Evolutionary conservation across 805 yeast genomes (phyloP).

Genomic region (Monosporozyma aerobia): DNA sequence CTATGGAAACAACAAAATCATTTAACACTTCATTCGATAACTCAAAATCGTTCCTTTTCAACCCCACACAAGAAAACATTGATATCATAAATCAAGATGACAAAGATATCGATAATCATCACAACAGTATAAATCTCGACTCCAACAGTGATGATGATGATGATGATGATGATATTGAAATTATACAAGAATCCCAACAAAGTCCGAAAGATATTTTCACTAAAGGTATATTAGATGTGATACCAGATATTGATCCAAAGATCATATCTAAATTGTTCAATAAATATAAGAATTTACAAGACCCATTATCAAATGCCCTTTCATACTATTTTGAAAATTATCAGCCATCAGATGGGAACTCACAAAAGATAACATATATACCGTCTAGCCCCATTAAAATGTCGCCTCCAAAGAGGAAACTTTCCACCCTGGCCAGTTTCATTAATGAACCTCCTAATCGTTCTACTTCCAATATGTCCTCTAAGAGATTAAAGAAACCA

Average conservation of each 20-base stretch:
- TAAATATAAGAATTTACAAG: conserved; percentile 20
- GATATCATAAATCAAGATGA: not conserved
- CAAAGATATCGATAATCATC: not conserved
- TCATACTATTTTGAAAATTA: conserved; percentile 33
- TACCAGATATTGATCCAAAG: conserved; percentile 26
- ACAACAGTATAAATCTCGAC: not conserved
- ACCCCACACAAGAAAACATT: not conserved
- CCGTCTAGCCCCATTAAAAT: not conserved
- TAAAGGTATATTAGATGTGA: conserved; percentile 29
- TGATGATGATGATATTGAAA: not conserved
- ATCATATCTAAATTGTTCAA: conserved; percentile 19
- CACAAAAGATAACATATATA: not conserved
- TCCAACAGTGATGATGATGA: not conserved
- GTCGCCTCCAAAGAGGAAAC: conserved; percentile 1
- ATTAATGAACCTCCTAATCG: not conserved
- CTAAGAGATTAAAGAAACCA: not conserved
- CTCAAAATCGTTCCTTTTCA: conserved; percentile 17
- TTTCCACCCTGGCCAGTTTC: not conserved
- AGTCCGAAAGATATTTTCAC: conserved; percentile 21
- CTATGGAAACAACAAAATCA: conserved; percentile 8
- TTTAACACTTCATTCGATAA: conserved; percentile 9
- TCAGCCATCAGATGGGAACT: not conserved
- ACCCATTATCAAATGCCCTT: conserved; percentile 33
- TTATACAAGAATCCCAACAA: not conserved
- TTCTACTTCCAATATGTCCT: not conserved